Percentiles rank a stretch among this genome's conserved stretches.
These are phyloP conservation scores for Aspergillus arachidicola DNA, from an alignment of 2,329 filamentous ascomycete genomes.

Conservation along the genomic window DNA sequence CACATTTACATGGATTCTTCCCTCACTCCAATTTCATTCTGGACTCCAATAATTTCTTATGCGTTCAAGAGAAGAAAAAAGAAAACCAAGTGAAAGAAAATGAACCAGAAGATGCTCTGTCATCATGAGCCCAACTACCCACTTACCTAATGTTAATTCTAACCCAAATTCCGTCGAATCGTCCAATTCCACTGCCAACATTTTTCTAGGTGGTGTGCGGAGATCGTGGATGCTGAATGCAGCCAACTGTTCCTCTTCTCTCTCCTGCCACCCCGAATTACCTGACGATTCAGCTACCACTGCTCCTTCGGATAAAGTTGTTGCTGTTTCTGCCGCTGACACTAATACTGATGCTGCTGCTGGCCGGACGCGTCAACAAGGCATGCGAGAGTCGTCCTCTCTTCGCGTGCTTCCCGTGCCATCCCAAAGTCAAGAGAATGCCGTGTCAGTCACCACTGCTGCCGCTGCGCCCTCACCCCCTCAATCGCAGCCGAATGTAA, in stretches of 20 bases:
- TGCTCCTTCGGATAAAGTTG: not conserved
- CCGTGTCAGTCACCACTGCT: not conserved
- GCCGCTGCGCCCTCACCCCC: not conserved
- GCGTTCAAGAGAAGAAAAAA: not conserved
- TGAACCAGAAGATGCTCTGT: not conserved
- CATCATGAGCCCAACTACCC: slow-evolving; percentile 14
- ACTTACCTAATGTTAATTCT: slow-evolving; percentile 20
- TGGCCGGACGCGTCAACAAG: slow-evolving; percentile 9
- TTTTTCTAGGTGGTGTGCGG: slow-evolving; percentile 42
- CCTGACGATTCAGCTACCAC: not conserved
- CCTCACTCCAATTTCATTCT: not conserved
- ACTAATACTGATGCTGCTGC: not conserved
- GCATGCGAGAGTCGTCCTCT: slow-evolving; percentile 17
- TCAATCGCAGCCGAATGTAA: slow-evolving; percentile 16
- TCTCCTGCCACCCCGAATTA: not conserved
- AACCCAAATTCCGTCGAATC: slow-evolving; percentile 15
- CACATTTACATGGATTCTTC: not conserved
- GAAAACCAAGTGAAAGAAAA: not conserved
- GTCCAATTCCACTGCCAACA: slow-evolving; percentile 43
- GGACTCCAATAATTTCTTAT: not conserved
- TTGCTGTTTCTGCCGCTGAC: not conserved
- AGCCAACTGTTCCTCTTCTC: not conserved
- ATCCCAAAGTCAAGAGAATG: slow-evolving; percentile 8
- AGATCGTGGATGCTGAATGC: slow-evolving; percentile 42
- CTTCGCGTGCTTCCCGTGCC: slow-evolving; percentile 8